Conservation (phyloP, 2,329 filamentous ascomycete species). For the Fusarium keratoplasticum region DNA sequence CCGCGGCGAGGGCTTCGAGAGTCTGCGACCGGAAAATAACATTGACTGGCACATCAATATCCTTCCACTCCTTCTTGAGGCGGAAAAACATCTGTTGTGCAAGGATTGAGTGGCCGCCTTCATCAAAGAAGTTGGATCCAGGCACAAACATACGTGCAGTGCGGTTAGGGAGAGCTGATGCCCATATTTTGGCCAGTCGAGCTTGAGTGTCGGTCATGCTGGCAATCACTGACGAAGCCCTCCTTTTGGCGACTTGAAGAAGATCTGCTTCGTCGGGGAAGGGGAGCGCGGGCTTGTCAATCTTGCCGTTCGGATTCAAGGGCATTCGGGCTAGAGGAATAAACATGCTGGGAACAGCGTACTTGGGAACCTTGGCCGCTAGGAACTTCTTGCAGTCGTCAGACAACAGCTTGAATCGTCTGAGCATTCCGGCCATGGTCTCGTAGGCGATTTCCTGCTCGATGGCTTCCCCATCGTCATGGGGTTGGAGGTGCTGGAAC, state of each 20-base stretch:
- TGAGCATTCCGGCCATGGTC: conserved; percentile 48
- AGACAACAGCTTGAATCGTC: conserved; percentile 49
- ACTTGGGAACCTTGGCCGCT: conserved; percentile 47
- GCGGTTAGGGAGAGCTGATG: neutral
- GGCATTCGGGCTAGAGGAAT: conserved; percentile 26
- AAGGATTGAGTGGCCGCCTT: conserved; percentile 58
- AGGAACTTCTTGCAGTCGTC: conserved; percentile 54
- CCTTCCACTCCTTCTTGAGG: conserved; percentile 34
- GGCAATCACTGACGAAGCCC: conserved; percentile 4
- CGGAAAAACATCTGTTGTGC: conserved; percentile 78
- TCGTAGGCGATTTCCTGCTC: conserved; percentile 50
- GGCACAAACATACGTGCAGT: conserved; percentile 24
- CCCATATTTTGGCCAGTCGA: conserved; percentile 47
- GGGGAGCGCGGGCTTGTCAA: conserved; percentile 78
- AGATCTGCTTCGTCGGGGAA: conserved; percentile 73
- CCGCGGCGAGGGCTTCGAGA: conserved; percentile 30
- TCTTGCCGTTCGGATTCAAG: conserved; percentile 38
- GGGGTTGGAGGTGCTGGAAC: conserved; percentile 72
- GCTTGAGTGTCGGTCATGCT: conserved; percentile 31
- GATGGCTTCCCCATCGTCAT: conserved; percentile 64
- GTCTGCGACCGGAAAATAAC: conserved; percentile 39
- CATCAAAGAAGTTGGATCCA: conserved; percentile 50
- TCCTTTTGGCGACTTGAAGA: conserved; percentile 1
- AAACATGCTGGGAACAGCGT: conserved; percentile 41
- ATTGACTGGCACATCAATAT: conserved; percentile 36